Percentiles rank a stretch among this genome's conserved stretches.
Conservation (phyloP, 2,329 filamentous ascomycete species). For the Fusarium gaditjirri region DNA sequence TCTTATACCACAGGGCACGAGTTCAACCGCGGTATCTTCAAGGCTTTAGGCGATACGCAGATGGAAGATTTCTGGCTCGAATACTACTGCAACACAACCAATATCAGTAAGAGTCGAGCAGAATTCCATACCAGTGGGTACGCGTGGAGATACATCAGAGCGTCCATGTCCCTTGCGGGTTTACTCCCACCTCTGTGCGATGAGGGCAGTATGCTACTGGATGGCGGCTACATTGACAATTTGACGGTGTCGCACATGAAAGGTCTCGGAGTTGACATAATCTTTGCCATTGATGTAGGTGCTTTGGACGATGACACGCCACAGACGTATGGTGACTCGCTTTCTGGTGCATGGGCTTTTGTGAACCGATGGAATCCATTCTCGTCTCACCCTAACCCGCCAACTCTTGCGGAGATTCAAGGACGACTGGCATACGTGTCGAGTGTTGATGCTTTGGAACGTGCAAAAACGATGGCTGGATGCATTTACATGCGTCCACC, state of each 20-base stretch:
- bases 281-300: slow-evolving; percentile 96
- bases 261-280: slow-evolving; percentile 87
- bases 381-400: slow-evolving; percentile 87
- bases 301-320: slow-evolving; percentile 91
- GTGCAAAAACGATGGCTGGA: slow-evolving; percentile 89
- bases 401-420: slow-evolving; percentile 95
- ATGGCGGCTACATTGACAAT: slow-evolving; percentile 97
- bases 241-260: slow-evolving; percentile 98
- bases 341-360: slow-evolving; percentile 95
- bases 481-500: slow-evolving; percentile 98
- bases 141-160: slow-evolving; percentile 95
- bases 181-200: slow-evolving; percentile 94
- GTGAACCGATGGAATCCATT: slow-evolving; percentile 98
- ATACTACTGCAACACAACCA: slow-evolving; percentile 99
- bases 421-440: slow-evolving; percentile 94
- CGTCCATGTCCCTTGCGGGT: slow-evolving; percentile 96
- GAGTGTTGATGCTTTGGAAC: slow-evolving; percentile 91
- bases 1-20: slow-evolving; percentile 99
- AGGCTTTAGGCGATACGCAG: slow-evolving; percentile 94
- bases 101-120: slow-evolving; percentile 91
- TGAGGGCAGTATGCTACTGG: slow-evolving; percentile 94
- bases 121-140: slow-evolving; percentile 98
- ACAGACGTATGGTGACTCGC: slow-evolving; percentile 90
- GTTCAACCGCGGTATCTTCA: slow-evolving; percentile 99
- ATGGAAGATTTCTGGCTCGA: slow-evolving; percentile 99